Percentiles rank a stretch among this genome's conserved stretches.
Evolutionary conservation across 2,329 filamentous ascomycete genomes (phyloP).

Genomic region (Lachnellula suecica): DNA sequence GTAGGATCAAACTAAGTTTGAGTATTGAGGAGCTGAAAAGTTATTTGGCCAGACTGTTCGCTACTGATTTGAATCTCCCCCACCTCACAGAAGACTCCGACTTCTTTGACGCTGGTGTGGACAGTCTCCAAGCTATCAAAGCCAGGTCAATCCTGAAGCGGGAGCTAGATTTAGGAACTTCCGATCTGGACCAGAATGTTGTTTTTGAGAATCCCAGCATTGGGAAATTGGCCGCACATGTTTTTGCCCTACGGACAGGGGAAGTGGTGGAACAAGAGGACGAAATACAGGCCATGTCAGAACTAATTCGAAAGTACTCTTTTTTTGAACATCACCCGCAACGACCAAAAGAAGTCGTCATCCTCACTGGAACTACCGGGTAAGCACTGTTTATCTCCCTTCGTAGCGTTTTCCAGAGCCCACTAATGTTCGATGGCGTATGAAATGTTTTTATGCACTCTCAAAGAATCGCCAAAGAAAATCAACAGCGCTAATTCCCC

Average conservation of each 20-base stretch:
- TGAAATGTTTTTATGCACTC: too few species aligned
- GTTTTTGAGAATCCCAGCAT: constrained; percentile 57
- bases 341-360: neutral
- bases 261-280: constrained; percentile 35
- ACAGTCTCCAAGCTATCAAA: constrained; percentile 56
- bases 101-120: constrained; percentile 56
- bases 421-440: too few species aligned
- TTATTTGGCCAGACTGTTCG: constrained; percentile 22
- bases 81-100: constrained; percentile 39
- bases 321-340: constrained; percentile 27
- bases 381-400: too few species aligned
- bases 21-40: constrained; percentile 31
- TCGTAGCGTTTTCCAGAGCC: too few species aligned
- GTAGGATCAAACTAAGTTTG: constrained; percentile 14
- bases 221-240: constrained; percentile 41
- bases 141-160: constrained; percentile 51
- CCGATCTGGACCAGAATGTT: constrained; percentile 52
- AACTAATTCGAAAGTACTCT: constrained; percentile 44
- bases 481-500: constrained; percentile 26
- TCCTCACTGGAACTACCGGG: constrained; percentile 49
- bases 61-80: constrained; percentile 2
- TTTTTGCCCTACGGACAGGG: constrained; percentile 37
- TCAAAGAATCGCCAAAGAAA: neutral
- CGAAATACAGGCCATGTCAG: constrained; percentile 41
- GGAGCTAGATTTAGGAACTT: constrained; percentile 46